These are phyloP conservation scores for Herpetospermum pedunculosum DNA, from an alignment of 306 rosid species.

Conservation along the genomic window DNA sequence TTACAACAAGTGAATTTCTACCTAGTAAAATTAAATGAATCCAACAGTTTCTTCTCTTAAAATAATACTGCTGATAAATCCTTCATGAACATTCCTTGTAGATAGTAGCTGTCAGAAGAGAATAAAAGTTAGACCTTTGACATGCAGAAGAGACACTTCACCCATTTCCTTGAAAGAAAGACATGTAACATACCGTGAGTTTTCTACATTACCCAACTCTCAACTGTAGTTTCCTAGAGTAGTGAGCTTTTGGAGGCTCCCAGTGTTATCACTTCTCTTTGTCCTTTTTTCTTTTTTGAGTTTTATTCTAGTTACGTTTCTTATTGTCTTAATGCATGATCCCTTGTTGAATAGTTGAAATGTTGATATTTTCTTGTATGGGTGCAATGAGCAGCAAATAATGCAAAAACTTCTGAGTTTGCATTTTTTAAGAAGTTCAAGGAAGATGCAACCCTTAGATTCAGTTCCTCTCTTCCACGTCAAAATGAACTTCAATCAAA, in stretches of 20 bases:
- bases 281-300: not conserved
- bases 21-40: not conserved
- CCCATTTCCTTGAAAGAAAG: slow-evolving; percentile 8
- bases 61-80: not conserved
- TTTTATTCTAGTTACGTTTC: not conserved
- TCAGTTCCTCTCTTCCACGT: slow-evolving; percentile 12
- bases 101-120: slow-evolving; percentile 20
- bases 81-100: slow-evolving; percentile 6
- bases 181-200: slow-evolving; percentile 14
- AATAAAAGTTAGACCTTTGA: slow-evolving; percentile 11
- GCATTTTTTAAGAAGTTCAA: slow-evolving; percentile 69
- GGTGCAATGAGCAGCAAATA: slow-evolving; percentile 22
- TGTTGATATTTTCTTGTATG: slow-evolving; percentile 10
- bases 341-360: not conserved
- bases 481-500: slow-evolving; percentile 16
- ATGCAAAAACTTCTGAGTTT: slow-evolving; percentile 70
- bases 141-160: slow-evolving; percentile 10
- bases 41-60: not conserved
- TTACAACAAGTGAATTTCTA: not conserved
- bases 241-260: not conserved
- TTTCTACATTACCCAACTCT: not conserved
- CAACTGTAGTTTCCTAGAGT: not conserved
- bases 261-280: not conserved
- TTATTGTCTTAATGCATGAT: not conserved
- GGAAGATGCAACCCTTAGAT: slow-evolving; percentile 33